These are phyloP conservation scores for Penicillium paneum DNA, from an alignment of 2,329 filamentous ascomycete genomes.

Conservation along the genomic window DNA sequence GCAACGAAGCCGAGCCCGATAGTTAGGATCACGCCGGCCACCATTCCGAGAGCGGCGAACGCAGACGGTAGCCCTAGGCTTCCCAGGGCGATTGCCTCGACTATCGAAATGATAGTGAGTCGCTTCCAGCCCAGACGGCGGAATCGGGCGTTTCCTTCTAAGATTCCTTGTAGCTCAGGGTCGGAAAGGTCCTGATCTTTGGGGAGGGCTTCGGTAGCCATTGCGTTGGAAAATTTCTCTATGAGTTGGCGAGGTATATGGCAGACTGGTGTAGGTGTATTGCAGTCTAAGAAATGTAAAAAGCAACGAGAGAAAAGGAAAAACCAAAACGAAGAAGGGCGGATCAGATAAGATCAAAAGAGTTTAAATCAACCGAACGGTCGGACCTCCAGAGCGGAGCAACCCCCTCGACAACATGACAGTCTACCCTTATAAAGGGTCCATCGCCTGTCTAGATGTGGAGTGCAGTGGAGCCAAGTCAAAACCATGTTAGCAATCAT, in stretches of 20 bases:
- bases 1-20: constrained; percentile 4
- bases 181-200: constrained; percentile 2
- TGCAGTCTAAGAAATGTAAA: background rate
- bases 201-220: constrained; percentile 5
- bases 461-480: background rate
- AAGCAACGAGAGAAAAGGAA: background rate
- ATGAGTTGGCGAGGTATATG: background rate
- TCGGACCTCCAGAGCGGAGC: constrained; percentile 1
- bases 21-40: background rate
- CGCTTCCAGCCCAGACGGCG: constrained; percentile 7
- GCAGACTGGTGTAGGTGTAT: background rate
- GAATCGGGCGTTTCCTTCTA: constrained; percentile 1
- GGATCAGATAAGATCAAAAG: constrained; percentile 11
- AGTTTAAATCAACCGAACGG: background rate
- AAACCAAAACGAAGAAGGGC: background rate
- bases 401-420: background rate
- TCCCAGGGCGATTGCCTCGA: constrained; percentile 7
- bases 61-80: constrained; percentile 4
- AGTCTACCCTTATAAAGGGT: background rate
- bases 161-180: background rate
- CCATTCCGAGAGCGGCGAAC: constrained; percentile 5
- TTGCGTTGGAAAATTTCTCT: background rate
- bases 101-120: constrained; percentile 5
- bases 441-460: background rate
- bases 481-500: background rate